Evolutionary conservation across 1,284 basidiomycete species (phyloP).

Genomic region (Microbotryum intermedium): DNA sequence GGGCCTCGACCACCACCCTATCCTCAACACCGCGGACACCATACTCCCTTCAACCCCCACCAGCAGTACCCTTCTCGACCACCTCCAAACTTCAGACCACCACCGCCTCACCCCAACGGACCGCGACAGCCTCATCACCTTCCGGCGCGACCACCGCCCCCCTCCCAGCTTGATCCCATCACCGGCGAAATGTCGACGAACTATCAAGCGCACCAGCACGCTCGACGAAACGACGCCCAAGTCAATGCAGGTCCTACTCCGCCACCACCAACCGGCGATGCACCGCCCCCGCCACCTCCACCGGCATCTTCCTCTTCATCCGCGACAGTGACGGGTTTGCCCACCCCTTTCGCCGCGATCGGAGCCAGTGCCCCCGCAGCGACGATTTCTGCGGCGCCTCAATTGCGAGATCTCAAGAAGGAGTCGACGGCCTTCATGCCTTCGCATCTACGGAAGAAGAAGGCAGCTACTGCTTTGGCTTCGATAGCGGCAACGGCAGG

Average conservation of each 20-base stretch:
- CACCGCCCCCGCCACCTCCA: conserved; percentile 6
- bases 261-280: conserved; percentile 22
- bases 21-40: conserved; percentile 10
- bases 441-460: conserved; percentile 16
- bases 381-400: conserved; percentile 68
- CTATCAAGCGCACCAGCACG: conserved; percentile 38
- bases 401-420: conserved; percentile 81
- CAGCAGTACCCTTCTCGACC: conserved; percentile 28
- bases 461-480: conserved; percentile 1
- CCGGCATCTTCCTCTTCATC: conserved; percentile 13
- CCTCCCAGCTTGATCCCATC: conserved; percentile 39
- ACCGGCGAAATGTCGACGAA: conserved; percentile 37
- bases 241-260: neutral
- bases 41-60: conserved; percentile 14
- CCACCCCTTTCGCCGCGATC: neutral
- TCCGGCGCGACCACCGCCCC: conserved; percentile 30
- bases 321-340: conserved; percentile 18
- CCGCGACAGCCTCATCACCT: neutral
- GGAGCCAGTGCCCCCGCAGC: conserved; percentile 44
- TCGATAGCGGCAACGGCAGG: conserved; percentile 8
- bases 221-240: conserved; percentile 26
- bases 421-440: conserved; percentile 85
- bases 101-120: neutral
- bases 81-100: neutral
- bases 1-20: conserved; percentile 19